phyloP scores from a whole-genome alignment of 306 rosid genomes.

The Vigna trinervia region DNA sequence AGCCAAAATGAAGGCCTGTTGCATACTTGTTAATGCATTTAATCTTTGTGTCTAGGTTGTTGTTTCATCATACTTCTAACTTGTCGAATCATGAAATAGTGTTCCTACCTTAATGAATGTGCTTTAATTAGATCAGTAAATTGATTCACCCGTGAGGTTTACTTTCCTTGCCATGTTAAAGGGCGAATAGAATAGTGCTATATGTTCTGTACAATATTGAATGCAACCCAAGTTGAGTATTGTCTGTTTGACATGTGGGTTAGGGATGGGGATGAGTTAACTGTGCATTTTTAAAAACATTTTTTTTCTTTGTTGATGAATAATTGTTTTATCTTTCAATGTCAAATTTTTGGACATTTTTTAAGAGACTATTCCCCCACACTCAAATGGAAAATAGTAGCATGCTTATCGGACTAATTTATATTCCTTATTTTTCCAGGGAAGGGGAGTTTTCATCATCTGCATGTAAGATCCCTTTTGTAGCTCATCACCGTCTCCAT shows the following conservation, averaged over 20 bases:
- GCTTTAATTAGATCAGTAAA: constrained; percentile 19
- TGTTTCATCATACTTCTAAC: constrained; percentile 17
- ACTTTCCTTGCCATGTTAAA: constrained; percentile 8
- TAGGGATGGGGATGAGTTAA: constrained; percentile 12
- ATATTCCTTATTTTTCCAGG: constrained; percentile 62
- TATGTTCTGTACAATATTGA: constrained; percentile 36
- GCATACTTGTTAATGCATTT: constrained; percentile 28
- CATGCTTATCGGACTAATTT: constrained; percentile 38
- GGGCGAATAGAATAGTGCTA: constrained; percentile 13
- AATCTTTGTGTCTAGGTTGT: constrained; percentile 1
- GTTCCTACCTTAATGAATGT: constrained; percentile 28
- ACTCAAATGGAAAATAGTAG: neutral
- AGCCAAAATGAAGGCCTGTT: neutral
- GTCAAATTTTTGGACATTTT: constrained; percentile 19
- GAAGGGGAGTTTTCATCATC: constrained; percentile 85
- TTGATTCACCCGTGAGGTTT: constrained; percentile 14
- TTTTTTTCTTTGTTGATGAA: neutral
- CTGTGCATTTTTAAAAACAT: neutral
- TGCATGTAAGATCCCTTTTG: constrained; percentile 72
- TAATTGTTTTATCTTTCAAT: constrained; percentile 14
- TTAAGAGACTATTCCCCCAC: constrained; percentile 1
- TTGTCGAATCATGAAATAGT: neutral
- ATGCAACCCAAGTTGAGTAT: constrained; percentile 25
- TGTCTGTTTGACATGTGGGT: constrained; percentile 17
- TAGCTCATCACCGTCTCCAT: constrained; percentile 11